These are phyloP conservation scores for Ascochyta koolunga DNA, from an alignment of 2,329 filamentous ascomycete species.

Conservation along the genomic window DNA sequence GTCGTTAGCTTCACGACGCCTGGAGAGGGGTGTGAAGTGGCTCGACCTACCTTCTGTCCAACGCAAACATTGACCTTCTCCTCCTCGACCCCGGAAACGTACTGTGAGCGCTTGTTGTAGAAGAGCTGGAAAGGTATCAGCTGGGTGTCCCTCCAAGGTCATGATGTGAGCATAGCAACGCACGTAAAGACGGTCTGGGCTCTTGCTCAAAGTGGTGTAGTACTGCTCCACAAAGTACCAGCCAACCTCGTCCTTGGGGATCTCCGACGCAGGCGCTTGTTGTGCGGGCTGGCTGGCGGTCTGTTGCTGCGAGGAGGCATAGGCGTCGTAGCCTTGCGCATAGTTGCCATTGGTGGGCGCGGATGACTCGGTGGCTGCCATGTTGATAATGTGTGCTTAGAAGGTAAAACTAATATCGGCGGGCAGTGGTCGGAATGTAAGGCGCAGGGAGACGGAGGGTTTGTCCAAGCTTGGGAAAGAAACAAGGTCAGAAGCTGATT, in stretches of 20 bases:
- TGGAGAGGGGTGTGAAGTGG: not conserved
- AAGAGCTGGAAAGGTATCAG: constrained; percentile 66
- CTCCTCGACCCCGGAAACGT: constrained; percentile 89
- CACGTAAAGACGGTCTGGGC: constrained; percentile 85
- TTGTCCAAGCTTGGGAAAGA: constrained; percentile 10
- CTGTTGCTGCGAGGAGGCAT: constrained; percentile 35
- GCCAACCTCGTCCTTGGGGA: constrained; percentile 89
- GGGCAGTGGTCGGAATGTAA: not conserved
- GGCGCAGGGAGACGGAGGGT: constrained; percentile 13
- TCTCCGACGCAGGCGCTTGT: constrained; percentile 48
- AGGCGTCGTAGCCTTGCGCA: constrained; percentile 50
- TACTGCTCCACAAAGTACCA: constrained; percentile 99
- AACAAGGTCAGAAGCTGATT: constrained; percentile 10
- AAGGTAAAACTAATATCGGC: constrained; percentile 1
- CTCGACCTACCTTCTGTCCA: constrained; percentile 76
- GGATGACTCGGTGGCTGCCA: constrained; percentile 44
- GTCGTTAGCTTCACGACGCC: constrained; percentile 4
- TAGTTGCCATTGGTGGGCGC: constrained; percentile 58
- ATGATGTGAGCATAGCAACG: constrained; percentile 22
- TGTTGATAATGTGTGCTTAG: constrained; percentile 27
- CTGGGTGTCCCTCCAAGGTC: not conserved
- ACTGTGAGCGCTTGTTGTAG: constrained; percentile 95
- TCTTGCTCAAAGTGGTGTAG: constrained; percentile 96
- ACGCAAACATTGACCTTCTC: constrained; percentile 86
- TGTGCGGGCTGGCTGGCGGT: constrained; percentile 35